Conservation (phyloP, 176 grass and related monocot genomes). For the Saccharum spontaneum region DNA sequence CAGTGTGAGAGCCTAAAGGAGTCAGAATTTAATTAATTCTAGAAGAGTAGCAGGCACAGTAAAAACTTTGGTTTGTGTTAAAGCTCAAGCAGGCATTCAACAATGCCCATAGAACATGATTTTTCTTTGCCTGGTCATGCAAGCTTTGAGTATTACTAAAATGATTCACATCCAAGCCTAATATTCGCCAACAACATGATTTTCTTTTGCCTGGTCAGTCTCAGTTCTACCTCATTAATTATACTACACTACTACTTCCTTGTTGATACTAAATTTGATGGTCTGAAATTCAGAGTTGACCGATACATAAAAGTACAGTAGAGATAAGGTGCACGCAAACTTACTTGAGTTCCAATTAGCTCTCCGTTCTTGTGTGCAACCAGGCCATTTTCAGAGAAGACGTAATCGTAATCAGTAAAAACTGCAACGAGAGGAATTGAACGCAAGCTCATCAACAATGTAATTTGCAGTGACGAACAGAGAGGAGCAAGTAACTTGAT, state of each 20-base stretch:
- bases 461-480: background rate
- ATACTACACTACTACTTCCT: background rate
- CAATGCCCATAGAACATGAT: background rate
- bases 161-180: background rate
- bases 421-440: slow-evolving; percentile 46
- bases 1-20: background rate
- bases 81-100: background rate
- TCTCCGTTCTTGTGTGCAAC: slow-evolving; percentile 84
- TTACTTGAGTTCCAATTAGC: slow-evolving; percentile 83
- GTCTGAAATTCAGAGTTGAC: background rate
- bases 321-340: background rate
- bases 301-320: background rate
- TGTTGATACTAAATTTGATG: background rate
- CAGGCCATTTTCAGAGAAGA: slow-evolving; percentile 90
- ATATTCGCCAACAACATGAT: background rate
- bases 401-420: slow-evolving; percentile 74
- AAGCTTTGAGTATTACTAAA: background rate
- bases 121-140: background rate
- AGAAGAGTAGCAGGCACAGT: background rate
- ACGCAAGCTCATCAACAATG: background rate
- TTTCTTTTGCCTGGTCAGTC: background rate
- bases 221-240: background rate
- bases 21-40: background rate
- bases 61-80: background rate
- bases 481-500: background rate